phyloP scores from a whole-genome alignment of 495 filamentous ascomycete species.

The Tricharina praecox region DNA sequence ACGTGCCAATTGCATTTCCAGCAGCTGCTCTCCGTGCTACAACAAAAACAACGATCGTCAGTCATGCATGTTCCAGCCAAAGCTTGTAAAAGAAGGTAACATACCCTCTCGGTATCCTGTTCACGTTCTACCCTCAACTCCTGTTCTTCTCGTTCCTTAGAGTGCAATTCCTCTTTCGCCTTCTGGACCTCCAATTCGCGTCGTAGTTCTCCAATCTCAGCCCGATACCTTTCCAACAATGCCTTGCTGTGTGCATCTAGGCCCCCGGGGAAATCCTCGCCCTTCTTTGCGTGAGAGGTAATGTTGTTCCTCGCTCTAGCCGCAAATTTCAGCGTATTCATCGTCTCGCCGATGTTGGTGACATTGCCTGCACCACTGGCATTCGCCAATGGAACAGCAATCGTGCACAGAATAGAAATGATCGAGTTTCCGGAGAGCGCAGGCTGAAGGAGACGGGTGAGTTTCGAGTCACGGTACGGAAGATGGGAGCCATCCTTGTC shows the following conservation, averaged over 20 bases:
- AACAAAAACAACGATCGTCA: slow-evolving; percentile 5
- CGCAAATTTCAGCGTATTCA: slow-evolving; percentile 95
- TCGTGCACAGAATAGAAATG: slow-evolving; percentile 91
- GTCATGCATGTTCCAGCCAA: neutral
- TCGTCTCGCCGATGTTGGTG: slow-evolving; percentile 65
- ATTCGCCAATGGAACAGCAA: slow-evolving; percentile 56
- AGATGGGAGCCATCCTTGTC: slow-evolving; percentile 69
- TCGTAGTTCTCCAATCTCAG: slow-evolving; percentile 77
- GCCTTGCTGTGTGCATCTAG: slow-evolving; percentile 71
- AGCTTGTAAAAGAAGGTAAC: neutral
- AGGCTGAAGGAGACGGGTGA: slow-evolving; percentile 81
- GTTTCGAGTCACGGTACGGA: slow-evolving; percentile 91
- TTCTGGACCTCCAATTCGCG: slow-evolving; percentile 69
- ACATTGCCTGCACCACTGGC: slow-evolving; percentile 42
- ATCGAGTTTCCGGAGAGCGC: slow-evolving; percentile 86
- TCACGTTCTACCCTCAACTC: slow-evolving; percentile 10
- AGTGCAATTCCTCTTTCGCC: slow-evolving; percentile 49
- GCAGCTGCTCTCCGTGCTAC: slow-evolving; percentile 83
- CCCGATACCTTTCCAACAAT: slow-evolving; percentile 77
- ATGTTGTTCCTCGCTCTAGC: slow-evolving; percentile 95
- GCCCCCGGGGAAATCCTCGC: slow-evolving; percentile 64
- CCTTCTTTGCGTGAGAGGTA: slow-evolving; percentile 88
- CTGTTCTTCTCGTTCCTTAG: slow-evolving; percentile 36
- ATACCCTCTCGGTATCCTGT: slow-evolving; percentile 2
- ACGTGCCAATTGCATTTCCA: slow-evolving; percentile 92